These are phyloP conservation scores for Suillus variegatus DNA, from an alignment of 768 basidiomycete genomes.

Conservation along the genomic window DNA sequence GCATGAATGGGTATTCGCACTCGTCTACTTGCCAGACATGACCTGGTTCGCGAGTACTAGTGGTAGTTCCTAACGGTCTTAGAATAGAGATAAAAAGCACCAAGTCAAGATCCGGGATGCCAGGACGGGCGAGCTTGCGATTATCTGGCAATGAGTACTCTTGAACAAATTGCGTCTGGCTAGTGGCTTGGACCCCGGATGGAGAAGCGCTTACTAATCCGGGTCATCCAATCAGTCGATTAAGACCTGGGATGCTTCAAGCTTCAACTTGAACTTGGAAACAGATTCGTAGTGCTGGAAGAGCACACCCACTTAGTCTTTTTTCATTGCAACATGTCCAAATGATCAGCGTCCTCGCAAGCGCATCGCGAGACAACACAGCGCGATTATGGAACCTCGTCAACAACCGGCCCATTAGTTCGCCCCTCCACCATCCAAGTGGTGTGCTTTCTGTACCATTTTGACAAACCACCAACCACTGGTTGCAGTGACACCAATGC, in stretches of 20 bases:
- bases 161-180: neutral
- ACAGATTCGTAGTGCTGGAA: neutral
- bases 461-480: neutral
- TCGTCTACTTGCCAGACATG: neutral
- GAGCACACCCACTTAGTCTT: neutral
- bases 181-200: neutral
- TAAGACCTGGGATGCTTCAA: neutral
- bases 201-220: neutral
- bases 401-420: neutral
- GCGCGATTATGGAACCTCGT: neutral
- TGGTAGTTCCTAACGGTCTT: neutral
- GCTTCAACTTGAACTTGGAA: neutral
- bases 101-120: neutral
- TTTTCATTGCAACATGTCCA: neutral
- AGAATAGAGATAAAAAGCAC: too few relatives aligned
- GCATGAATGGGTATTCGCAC: accelerated
- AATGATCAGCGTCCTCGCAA: neutral
- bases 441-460: neutral
- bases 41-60: neutral
- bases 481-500: neutral
- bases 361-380: neutral
- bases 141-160: neutral
- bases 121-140: neutral
- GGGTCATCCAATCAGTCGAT: neutral
- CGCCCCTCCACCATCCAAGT: neutral